A percentile compares a stretch with the other conserved stretches of the same genome.
Evolutionary conservation across 2,329 filamentous ascomycete species (phyloP).

Genomic region (Pseudocercospora vitis): DNA sequence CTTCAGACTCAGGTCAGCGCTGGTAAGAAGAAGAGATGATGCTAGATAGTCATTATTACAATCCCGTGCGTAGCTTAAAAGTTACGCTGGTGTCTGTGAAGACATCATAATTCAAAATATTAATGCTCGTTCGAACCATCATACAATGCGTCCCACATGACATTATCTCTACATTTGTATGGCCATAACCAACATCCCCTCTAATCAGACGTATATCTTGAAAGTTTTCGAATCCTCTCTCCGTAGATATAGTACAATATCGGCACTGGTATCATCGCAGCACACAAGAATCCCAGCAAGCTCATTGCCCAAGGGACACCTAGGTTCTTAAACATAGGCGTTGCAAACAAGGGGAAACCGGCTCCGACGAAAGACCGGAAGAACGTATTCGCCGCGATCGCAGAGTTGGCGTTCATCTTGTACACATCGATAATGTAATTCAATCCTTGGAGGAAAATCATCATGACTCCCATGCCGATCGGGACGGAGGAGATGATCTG

Average conservation of each 20-base stretch:
- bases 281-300: slow-evolving; percentile 35
- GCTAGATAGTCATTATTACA: too few species aligned
- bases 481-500: slow-evolving; percentile 43
- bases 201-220: slow-evolving; percentile 20
- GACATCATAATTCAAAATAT: too few species aligned
- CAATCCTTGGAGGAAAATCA: slow-evolving; percentile 41
- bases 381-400: slow-evolving; percentile 41
- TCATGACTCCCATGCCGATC: slow-evolving; percentile 39
- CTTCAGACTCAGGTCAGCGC: slow-evolving; percentile 12
- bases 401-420: slow-evolving; percentile 40
- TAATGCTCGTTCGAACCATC: too few species aligned
- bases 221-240: slow-evolving; percentile 28
- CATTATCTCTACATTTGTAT: not conserved
- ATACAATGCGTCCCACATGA: too few species aligned
- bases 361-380: slow-evolving; percentile 36
- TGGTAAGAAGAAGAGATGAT: slow-evolving; percentile 24
- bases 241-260: slow-evolving; percentile 33
- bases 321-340: slow-evolving; percentile 39
- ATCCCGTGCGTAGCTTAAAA: too few species aligned
- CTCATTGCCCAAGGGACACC: slow-evolving; percentile 37
- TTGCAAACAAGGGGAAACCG: slow-evolving; percentile 37
- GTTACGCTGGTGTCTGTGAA: too few species aligned
- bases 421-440: slow-evolving; percentile 52
- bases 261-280: slow-evolving; percentile 32
- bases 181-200: not conserved